Base-by-base conservation (phyloP, 2,329 filamentous ascomycete species). In the Cladosporium velox region DNA sequence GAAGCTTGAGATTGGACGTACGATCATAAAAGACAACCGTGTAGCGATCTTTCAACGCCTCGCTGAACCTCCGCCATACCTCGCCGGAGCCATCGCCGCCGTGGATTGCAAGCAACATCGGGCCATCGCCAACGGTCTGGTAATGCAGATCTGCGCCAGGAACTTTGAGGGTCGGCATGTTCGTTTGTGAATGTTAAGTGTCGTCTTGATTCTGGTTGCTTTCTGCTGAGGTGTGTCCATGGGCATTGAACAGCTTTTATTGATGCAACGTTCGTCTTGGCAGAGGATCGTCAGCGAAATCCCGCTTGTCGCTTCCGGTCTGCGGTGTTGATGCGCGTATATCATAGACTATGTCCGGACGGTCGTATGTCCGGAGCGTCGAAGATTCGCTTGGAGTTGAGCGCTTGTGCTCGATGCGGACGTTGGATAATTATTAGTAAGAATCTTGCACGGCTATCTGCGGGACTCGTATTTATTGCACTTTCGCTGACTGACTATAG, bases 1-100 rank as follows among this genome's bases (percentile, higher is more conserved):
- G 71, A 73, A 1, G 70, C 71, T 24, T 71, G 68, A n/a, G 14
- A 28, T 11, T 34, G 6, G 15, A 64, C 61, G 12, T 44, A 64
- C 76, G 73, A 67, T 77, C 74, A 66, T 73, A 77, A 32, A 68
- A 68, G 28, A 72, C 69, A 30, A 76, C 72, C 10, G 70, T 77
- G 70, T 72, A 74, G 52, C 73, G 49, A 10, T 66, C 35, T 21
- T 69, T 68, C 1, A 78, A 67, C 15, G 66, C 51, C 32, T 68
- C 66, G 6, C 71, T 72, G 10, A 72, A 60, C 3, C 63, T 41
- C 35, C 71, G 65, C 66, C 72, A 77, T 49, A 76, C 68, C 18
- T 72, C 70, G 5, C 68, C 68, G 21, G 67, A 67, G 18, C 76
- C 75, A 38, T 74, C 70, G 28, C 72, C 75, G 47, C 76, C 75